These are phyloP conservation scores for Phaseolus lunatus DNA, from an alignment of 306 rosid species.

Conservation along the genomic window DNA sequence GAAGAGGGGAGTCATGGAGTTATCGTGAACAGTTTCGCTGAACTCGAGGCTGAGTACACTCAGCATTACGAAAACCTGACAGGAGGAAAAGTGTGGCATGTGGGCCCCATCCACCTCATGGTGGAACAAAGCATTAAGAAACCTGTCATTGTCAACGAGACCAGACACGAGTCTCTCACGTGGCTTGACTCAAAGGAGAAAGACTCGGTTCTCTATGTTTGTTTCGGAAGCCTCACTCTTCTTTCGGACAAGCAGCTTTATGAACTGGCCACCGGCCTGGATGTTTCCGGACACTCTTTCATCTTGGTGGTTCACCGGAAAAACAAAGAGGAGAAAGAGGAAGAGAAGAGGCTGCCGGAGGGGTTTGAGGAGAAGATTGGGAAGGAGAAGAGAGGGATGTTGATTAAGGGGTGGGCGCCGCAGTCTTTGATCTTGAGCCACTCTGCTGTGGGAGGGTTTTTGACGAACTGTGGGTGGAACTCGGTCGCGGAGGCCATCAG, in stretches of 20 bases:
- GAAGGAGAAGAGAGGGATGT: conserved; percentile 34
- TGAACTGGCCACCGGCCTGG: conserved; percentile 35
- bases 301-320: conserved; percentile 44
- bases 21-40: conserved; percentile 45
- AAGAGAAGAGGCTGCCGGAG: conserved; percentile 26
- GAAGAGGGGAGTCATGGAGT: conserved; percentile 43
- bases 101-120: conserved; percentile 50
- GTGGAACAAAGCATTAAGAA: neutral
- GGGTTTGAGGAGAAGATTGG: conserved; percentile 32
- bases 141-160: neutral
- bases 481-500: conserved; percentile 37
- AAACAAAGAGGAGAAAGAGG: neutral
- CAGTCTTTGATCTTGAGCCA: conserved; percentile 44
- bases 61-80: conserved; percentile 38
- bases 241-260: conserved; percentile 32
- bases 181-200: conserved; percentile 38
- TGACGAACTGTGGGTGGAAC: conserved; percentile 49
- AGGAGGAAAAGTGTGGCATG: conserved; percentile 49
- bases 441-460: conserved; percentile 29
- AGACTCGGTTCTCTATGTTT: conserved; percentile 42
- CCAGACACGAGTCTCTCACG: conserved; percentile 12
- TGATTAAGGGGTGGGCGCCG: conserved; percentile 46
- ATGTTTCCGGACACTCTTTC: conserved; percentile 33
- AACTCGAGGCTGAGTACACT: conserved; percentile 45
- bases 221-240: conserved; percentile 39